A percentile compares a stretch with the other conserved stretches of the same genome.
These are phyloP conservation scores for Iberis pinnata DNA, from an alignment of 345 rosid species.

Conservation along the genomic window DNA sequence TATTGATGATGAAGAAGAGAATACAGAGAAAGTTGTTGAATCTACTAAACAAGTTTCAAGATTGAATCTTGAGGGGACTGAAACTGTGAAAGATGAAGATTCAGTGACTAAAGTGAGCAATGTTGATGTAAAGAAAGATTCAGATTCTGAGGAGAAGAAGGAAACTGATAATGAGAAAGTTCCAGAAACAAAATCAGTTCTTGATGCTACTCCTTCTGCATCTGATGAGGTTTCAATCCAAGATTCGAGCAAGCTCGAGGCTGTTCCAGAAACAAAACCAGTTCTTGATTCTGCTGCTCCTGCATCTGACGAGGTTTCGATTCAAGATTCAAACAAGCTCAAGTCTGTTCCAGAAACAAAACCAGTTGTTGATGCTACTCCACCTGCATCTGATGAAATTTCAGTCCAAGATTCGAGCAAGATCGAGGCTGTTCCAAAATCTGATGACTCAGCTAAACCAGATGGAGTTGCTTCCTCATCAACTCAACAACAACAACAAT, in stretches of 20 bases:
- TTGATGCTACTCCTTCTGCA: background rate
- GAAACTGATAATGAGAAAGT: background rate
- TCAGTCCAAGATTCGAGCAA: background rate
- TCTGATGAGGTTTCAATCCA: background rate
- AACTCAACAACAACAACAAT: background rate
- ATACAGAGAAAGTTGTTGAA: background rate
- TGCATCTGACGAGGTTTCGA: background rate
- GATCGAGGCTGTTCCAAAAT: background rate
- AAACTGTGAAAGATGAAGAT: background rate
- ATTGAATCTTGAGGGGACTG: background rate
- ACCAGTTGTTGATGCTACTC: background rate
- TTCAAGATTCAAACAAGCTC: background rate
- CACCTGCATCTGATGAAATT: background rate
- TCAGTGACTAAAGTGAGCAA: background rate
- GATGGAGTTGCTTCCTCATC: background rate
- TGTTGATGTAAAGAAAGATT: background rate
- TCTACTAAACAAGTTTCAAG: background rate
- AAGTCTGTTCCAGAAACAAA: background rate
- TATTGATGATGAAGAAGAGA: background rate
- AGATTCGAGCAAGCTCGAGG: background rate
- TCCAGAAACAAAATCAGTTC: background rate
- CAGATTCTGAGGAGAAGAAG: background rate
- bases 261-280: background rate
- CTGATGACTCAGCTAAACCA: background rate
- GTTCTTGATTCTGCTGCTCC: background rate